Percentiles rank a stretch among this genome's conserved stretches.
Conservation (phyloP, 176 grass and related monocot species). For the Zea mays region Zm-B73-REFERENCE-NAM-5.0 NC_050103.1:124054001-124054500, state of each 20-base stretch:
- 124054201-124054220: constrained; percentile 15
- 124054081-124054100: constrained; percentile 30
- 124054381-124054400: no score
- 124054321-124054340: not conserved
- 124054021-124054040: not conserved
- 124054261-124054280: not conserved
- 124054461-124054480: no score
- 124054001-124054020: constrained; percentile 22
- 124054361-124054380: no score
- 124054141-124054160: constrained; percentile 58
- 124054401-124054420: no score
- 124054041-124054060: not conserved
- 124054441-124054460: no score
- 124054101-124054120: constrained; percentile 38
- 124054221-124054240: constrained; percentile 26
- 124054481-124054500: no score
- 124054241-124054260: constrained; percentile 10
- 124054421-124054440: no score
- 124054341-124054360: no score
- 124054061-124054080: constrained; percentile 15
- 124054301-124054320: not conserved
- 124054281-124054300: not conserved
- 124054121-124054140: constrained; percentile 91
- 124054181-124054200: constrained; percentile 57
- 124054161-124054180: constrained; percentile 61